Conservation (phyloP, 2,329 filamentous ascomycete genomes). For the Ceratocystis destructans region DNA sequence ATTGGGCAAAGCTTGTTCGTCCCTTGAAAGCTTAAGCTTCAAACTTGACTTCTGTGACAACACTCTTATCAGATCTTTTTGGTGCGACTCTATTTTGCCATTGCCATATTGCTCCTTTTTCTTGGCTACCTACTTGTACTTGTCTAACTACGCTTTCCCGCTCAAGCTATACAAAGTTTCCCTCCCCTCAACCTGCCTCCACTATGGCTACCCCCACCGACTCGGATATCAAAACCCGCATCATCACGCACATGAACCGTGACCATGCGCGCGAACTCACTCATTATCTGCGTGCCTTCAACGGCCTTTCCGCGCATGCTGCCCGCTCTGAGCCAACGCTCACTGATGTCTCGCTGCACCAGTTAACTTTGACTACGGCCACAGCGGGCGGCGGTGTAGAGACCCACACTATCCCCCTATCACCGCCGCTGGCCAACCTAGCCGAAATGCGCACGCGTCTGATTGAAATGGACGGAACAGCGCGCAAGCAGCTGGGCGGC, state of each 20-base stretch:
- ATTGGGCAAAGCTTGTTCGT: not conserved
- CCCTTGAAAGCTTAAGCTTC: not conserved
- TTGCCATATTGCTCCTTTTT: not conserved
- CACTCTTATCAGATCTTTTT: constrained; percentile 4
- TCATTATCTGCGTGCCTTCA: constrained; percentile 38
- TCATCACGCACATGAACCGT: constrained; percentile 71
- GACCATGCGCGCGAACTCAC: constrained; percentile 64
- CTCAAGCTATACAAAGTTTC: not conserved
- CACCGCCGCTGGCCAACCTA: constrained; percentile 55
- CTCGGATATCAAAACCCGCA: constrained; percentile 27
- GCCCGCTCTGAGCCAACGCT: not conserved
- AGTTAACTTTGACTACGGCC: constrained; percentile 48
- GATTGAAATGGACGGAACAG: constrained; percentile 52
- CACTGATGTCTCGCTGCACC: constrained; percentile 29
- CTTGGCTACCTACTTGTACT: not conserved
- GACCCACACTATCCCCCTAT: constrained; percentile 44
- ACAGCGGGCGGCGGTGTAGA: constrained; percentile 25
- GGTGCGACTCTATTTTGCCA: not conserved
- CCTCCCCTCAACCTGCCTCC: not conserved
- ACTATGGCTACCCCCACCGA: constrained; percentile 21
- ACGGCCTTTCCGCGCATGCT: not conserved
- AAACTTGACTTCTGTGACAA: not conserved
- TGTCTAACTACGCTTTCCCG: not conserved
- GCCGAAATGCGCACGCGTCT: constrained; percentile 55
- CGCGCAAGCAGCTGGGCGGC: constrained; percentile 46